Evolutionary conservation across 768 basidiomycete genomes (phyloP).

Genomic region (Mycena pura): DNA sequence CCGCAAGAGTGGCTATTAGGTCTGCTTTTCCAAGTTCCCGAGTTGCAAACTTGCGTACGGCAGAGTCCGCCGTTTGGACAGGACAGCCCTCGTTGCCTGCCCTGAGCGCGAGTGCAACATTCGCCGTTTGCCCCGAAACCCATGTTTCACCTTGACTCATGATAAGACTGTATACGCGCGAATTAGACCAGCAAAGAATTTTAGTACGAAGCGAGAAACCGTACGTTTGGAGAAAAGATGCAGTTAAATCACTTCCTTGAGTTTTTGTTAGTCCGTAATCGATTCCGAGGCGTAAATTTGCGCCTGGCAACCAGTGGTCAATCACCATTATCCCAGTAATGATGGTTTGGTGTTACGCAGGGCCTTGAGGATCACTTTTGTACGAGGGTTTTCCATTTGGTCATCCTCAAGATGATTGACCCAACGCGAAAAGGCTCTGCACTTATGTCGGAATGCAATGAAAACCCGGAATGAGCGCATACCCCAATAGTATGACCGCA

Average conservation of each 20-base stretch:
- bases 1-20: slow-evolving; percentile 82
- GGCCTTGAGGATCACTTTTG: slow-evolving; percentile 76
- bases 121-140: slow-evolving; percentile 75
- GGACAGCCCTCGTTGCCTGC: slow-evolving; percentile 74
- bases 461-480: background rate
- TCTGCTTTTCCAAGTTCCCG: slow-evolving; percentile 82
- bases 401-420: slow-evolving; percentile 88
- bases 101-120: slow-evolving; percentile 73
- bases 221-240: slow-evolving; percentile 88
- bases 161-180: slow-evolving; percentile 61
- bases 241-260: slow-evolving; percentile 78
- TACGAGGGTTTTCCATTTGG: slow-evolving; percentile 73
- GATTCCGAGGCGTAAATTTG: slow-evolving; percentile 91
- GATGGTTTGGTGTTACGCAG: slow-evolving; percentile 59
- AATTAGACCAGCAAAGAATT: background rate
- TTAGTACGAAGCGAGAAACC: background rate
- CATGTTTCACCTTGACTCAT: slow-evolving; percentile 97
- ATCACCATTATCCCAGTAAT: background rate
- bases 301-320: slow-evolving; percentile 48
- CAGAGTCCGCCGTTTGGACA: slow-evolving; percentile 72
- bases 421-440: slow-evolving; percentile 81
- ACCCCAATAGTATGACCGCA: slow-evolving; percentile 83
- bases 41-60: slow-evolving; percentile 88
- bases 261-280: slow-evolving; percentile 84
- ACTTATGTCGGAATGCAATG: background rate